Evolutionary conservation across 2,329 filamentous ascomycete species (phyloP), one percentile per base, ranked within the genome.

Genomic region (Curvularia sp.): DNA sequence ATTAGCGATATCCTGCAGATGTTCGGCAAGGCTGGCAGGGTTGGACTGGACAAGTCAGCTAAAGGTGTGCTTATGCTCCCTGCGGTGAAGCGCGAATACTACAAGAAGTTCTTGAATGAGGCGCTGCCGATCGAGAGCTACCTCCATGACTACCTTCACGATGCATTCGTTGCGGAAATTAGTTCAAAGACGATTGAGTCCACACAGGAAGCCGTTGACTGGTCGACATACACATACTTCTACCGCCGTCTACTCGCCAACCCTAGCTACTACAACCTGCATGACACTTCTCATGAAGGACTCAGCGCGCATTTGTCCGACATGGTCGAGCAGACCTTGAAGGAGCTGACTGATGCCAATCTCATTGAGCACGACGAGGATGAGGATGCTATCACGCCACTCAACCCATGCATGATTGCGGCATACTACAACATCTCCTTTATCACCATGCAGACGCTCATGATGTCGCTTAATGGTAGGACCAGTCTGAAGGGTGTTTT

Each of bases 341-440:
- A 92, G 76, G 94, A 99, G 68, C 83, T 99, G 57, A 84, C 89
- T 8, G 94, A 98, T 70, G 93, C 93, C 34, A 96, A 96, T 83
- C 94, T 99, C 64, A 93, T 99, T 66, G 93, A 98, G 69, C 86
- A 97, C 48, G 94, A 98, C 65, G 93, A 97, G 73, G 94, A 83
- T 3, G 81, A 98, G 73, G 94, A 96, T 69, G 89, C 88, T 1
- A 89, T 98, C 43, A 86, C 90, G 18, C 93, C 95, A 13, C 86
- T 97, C 70, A 98, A 99, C 77, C 91, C 94, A 2, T 95, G 95
- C 66, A 97, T 97, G 91, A 98, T 99, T 73, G 93, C 92, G 9
- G 93, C 95, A 1, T 98, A 99, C 83, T 99, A 99, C 84, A 98
- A 97, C 79, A 97, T 99, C 73, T 97, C 94, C 5, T 98, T 97